Evolutionary conservation across 352 stramenopile genomes (phyloP).

Genomic region (Thraustochytrium sp.): DNA sequence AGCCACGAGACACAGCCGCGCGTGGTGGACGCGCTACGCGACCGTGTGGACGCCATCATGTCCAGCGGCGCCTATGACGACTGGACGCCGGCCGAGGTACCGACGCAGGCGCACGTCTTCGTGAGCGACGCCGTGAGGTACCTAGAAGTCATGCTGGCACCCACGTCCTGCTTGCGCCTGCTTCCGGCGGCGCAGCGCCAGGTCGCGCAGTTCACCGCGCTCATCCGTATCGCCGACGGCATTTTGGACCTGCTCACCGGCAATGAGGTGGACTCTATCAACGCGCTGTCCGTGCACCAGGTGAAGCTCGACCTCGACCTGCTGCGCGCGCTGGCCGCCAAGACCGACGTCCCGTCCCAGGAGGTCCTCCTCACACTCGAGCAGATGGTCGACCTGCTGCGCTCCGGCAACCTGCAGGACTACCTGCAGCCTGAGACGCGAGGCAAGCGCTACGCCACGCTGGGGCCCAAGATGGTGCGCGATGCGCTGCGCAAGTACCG

Average conservation of each 20-base stretch:
- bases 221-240: background rate
- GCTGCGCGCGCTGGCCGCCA: background rate
- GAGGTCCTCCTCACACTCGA: conserved; percentile 6
- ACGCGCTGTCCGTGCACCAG: background rate
- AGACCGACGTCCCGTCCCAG: background rate
- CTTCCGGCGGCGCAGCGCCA: background rate
- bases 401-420: background rate
- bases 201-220: background rate
- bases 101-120: background rate
- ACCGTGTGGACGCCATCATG: background rate
- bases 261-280: background rate
- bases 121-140: conserved; percentile 16
- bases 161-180: background rate
- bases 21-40: background rate
- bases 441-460: background rate
- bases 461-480: background rate
- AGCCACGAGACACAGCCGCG: background rate
- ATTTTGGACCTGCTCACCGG: background rate
- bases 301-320: background rate
- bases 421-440: background rate
- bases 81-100: background rate
- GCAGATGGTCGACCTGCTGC: background rate
- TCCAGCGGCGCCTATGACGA: background rate
- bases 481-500: conserved; percentile 14
- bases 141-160: background rate